Percentiles rank a stretch among this genome's conserved stretches.
phyloP scores from a whole-genome alignment of 306 rosid genomes.

The Begonia loranthoides region DNA sequence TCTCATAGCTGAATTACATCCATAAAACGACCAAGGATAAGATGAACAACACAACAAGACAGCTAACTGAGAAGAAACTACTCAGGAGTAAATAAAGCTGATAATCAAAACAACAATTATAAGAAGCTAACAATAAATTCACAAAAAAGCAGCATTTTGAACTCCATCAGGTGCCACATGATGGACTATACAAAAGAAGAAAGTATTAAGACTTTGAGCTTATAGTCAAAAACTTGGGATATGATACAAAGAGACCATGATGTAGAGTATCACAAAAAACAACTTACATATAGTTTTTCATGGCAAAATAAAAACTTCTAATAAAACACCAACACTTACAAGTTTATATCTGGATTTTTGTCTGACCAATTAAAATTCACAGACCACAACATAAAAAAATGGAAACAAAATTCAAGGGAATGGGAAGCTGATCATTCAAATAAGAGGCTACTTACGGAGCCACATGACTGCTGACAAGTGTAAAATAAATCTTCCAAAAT shows the following conservation, averaged over 20 bases:
- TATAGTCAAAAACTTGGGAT: no score
- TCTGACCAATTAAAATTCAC: neutral
- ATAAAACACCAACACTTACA: neutral
- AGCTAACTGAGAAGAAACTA: neutral
- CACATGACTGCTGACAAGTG: constrained; percentile 82
- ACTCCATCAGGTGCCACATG: no score
- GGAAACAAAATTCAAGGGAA: neutral
- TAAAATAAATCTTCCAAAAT: no score
- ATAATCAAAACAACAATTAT: neutral
- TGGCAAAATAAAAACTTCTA: neutral
- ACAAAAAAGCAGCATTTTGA: neutral
- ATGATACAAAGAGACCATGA: no score
- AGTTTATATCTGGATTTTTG: neutral
- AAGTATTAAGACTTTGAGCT: no score
- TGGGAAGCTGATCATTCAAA: constrained; percentile 10
- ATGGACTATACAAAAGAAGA: no score
- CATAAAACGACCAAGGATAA: constrained; percentile 4
- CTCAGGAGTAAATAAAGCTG: neutral
- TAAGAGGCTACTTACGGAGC: constrained; percentile 70
- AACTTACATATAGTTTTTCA: neutral
- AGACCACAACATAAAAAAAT: neutral
- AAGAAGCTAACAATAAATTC: neutral
- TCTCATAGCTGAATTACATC: constrained; percentile 53
- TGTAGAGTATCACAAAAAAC: no score
- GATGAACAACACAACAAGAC: neutral